phyloP scores from a whole-genome alignment of 2,329 filamentous ascomycete genomes.

The Beauveria sp. region DNA sequence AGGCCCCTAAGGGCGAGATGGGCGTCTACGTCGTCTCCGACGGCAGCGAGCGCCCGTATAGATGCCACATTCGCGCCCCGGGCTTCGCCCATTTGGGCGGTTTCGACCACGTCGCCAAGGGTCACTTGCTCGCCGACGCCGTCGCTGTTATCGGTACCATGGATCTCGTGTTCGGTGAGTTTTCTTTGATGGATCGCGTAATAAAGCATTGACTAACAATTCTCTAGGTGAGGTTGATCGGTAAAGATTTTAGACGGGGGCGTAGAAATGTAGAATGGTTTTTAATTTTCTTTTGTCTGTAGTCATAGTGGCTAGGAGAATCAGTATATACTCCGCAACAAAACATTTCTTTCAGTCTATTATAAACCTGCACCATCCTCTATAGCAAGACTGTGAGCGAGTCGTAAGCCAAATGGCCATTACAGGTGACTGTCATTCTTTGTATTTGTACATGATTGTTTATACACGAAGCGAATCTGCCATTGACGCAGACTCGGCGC shows the following conservation, averaged over 20 bases:
- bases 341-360: conserved; percentile 19
- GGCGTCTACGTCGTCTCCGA: conserved; percentile 94
- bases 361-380: not conserved
- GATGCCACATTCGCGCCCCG: conserved; percentile 94
- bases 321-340: conserved; percentile 29
- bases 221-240: conserved; percentile 53
- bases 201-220: conserved; percentile 24
- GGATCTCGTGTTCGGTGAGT: conserved; percentile 81
- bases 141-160: conserved; percentile 91
- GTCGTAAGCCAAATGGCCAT: too few relatives aligned
- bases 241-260: conserved; percentile 28
- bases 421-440: not conserved
- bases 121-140: conserved; percentile 90
- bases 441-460: conserved; percentile 4
- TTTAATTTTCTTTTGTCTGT: conserved; percentile 31
- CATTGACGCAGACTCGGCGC: not conserved
- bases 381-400: not conserved
- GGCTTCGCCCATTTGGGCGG: conserved; percentile 92
- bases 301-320: conserved; percentile 31
- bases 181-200: too few relatives aligned
- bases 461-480: not conserved
- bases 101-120: conserved; percentile 88
- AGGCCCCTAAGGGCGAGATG: conserved; percentile 99
- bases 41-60: conserved; percentile 90
- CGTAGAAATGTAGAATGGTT: conserved; percentile 24